Evolutionary conservation across 163 green algal species (phyloP), one percentile per base, ranked within the genome.

Genomic region (Smithsoniella earleae): DNA sequence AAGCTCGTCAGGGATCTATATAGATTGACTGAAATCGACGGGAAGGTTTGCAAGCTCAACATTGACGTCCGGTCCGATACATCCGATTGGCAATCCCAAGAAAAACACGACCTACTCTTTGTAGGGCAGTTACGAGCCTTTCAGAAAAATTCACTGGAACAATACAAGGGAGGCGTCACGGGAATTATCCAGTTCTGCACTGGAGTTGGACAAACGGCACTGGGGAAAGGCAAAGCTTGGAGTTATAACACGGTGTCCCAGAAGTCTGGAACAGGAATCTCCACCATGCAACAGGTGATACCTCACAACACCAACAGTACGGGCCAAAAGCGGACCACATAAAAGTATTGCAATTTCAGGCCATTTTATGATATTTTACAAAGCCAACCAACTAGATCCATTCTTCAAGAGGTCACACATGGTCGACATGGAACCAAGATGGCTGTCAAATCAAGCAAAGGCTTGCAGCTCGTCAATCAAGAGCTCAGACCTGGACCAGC

Each of bases 361-460:
- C 40, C 40, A 22, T 49, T 49, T 13, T 69, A 69, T 40, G 25
- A 69, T 31, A 1, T 69, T 16, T 6, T 45, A 30, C 8, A 33
- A 1, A 69, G 58, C 58, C 38, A 45, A 20, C 58, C 58, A 36
- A 69, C 38, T 22, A 30, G 58, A 30, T 43, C 16, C 25, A 69
- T 69, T 13, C 8, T 38, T 20, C 31, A 36, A 4, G 34, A 69
- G 5, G 20, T 69, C n/a, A n/a, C 27, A 13, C 58, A 69, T 31
- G 43, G 43, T 34, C 31, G 25, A 36, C 34, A 43, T 34, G 58
- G 58, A 18, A 69, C 16, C 58, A 69, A 69, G 27, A 69, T 69
- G 58, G 6, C 58, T 38, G 58, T 69, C n/a, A 5, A 36, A 13
- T 69, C 58, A 30, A 18, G 25, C 22, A 37, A 36, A 38, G 25